Percentiles rank a stretch among this genome's conserved stretches.
Evolutionary conservation across 495 filamentous ascomycete genomes (phyloP).

Genomic region (Filosporella fistucella): DNA sequence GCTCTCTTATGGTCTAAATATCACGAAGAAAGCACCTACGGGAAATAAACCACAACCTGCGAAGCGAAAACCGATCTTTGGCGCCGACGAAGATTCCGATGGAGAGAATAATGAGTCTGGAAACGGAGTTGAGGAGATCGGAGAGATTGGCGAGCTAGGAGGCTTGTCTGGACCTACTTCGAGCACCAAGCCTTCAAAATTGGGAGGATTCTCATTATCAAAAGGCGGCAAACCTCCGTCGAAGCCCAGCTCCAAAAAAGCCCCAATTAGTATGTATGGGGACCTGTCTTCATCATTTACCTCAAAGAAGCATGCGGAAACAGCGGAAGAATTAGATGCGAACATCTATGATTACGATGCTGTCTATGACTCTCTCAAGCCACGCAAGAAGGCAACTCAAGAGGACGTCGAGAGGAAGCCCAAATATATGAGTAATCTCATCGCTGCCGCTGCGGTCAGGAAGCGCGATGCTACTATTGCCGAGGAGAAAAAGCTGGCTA

Average conservation of each 20-base stretch:
- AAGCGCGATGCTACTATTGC: conserved; percentile 87
- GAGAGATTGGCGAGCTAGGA: conserved; percentile 18
- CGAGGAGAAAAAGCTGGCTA: conserved; percentile 78
- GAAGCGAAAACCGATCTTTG: conserved; percentile 45
- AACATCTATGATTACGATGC: conserved; percentile 75
- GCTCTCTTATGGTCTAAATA: conserved; percentile 54
- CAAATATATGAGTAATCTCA: conserved; percentile 77
- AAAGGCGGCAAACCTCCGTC: conserved; percentile 26
- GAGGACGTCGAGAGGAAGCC: conserved; percentile 52
- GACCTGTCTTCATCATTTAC: conserved; percentile 50
- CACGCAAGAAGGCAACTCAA: conserved; percentile 24
- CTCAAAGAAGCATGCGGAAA: conserved; percentile 49
- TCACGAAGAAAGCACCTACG: conserved; percentile 40
- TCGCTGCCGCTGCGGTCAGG: conserved; percentile 77
- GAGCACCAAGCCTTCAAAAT: conserved; percentile 5
- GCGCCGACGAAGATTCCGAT: conserved; percentile 43
- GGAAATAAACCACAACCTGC: conserved; percentile 25
- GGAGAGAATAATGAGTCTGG: conserved; percentile 28
- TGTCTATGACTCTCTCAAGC: conserved; percentile 62
- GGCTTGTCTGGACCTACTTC: not conserved
- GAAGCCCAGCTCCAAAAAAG: conserved; percentile 22
- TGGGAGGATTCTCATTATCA: not conserved
- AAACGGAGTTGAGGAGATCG: conserved; percentile 23
- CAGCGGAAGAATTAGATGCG: conserved; percentile 56
- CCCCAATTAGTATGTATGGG: conserved; percentile 38